A percentile compares a stretch with the other conserved stretches of the same genome.
These are phyloP conservation scores for Tarenaya hassleriana DNA, from an alignment of 345 rosid species.

Conservation along the genomic window DNA sequence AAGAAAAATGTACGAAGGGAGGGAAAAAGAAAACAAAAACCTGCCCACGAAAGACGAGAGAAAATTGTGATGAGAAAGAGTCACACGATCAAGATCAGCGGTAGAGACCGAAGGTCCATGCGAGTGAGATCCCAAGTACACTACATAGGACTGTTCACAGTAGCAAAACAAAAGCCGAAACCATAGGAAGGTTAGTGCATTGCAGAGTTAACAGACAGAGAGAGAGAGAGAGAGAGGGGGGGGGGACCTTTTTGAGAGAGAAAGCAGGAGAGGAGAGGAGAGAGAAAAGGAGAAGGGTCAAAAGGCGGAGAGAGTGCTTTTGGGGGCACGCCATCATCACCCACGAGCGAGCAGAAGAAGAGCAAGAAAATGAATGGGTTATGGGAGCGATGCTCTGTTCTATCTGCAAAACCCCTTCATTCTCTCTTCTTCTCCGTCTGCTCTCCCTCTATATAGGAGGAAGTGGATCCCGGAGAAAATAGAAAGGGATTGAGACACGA, in stretches of 20 bases:
- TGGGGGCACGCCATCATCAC: too few relatives aligned
- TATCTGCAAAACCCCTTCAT: too few relatives aligned
- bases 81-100: slow-evolving; percentile 32
- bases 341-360: too few relatives aligned
- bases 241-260: slow-evolving; percentile 38
- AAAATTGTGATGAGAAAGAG: slow-evolving; percentile 39
- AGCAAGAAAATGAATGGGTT: too few relatives aligned
- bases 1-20: background rate
- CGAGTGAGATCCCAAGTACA: slow-evolving; percentile 67
- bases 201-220: background rate
- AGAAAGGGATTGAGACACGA: too few relatives aligned
- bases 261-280: slow-evolving; percentile 30
- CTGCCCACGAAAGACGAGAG: slow-evolving; percentile 51
- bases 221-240: background rate
- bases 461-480: too few relatives aligned
- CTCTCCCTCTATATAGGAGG: too few relatives aligned
- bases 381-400: too few relatives aligned
- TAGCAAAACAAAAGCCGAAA: too few relatives aligned
- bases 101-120: slow-evolving; percentile 33
- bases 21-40: slow-evolving; percentile 17
- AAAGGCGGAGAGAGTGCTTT: slow-evolving; percentile 15
- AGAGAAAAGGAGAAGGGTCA: slow-evolving; percentile 21
- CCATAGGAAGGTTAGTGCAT: background rate
- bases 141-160: slow-evolving; percentile 42
- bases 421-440: too few relatives aligned